These are phyloP conservation scores for Cystobasidiaceae sp. DNA, from an alignment of 1,284 basidiomycete genomes.

Conservation along the genomic window DNA sequence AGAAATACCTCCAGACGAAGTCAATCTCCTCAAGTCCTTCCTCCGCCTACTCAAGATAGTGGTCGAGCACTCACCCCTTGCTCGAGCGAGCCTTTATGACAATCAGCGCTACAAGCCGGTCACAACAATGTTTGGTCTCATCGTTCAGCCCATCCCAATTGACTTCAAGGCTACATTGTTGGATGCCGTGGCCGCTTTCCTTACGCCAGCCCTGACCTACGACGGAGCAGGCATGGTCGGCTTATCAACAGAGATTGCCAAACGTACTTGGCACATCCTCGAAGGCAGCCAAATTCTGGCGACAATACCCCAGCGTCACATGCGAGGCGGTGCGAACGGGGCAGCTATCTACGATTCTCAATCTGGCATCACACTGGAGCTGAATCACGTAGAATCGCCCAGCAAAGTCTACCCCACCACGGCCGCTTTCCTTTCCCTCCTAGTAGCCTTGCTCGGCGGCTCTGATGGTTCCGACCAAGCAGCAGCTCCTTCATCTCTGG, in stretches of 20 bases:
- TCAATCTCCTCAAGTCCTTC: conserved; percentile 72
- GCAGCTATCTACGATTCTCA: neutral
- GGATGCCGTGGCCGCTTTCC: conserved; percentile 74
- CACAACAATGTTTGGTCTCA: conserved; percentile 67
- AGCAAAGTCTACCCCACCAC: conserved; percentile 78
- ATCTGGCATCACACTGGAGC: conserved; percentile 51
- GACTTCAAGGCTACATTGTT: conserved; percentile 87
- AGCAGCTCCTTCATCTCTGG: conserved; percentile 3
- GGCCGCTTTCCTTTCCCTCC: conserved; percentile 76
- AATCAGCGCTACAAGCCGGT: conserved; percentile 67
- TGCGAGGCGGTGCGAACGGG: conserved; percentile 30
- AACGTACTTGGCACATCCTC: conserved; percentile 72
- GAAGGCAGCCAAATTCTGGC: conserved; percentile 67
- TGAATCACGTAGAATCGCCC: conserved; percentile 78
- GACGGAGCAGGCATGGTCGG: conserved; percentile 48
- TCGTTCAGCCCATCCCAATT: conserved; percentile 74
- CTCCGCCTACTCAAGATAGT: conserved; percentile 74
- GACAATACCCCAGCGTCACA: conserved; percentile 34
- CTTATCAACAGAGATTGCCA: conserved; percentile 70
- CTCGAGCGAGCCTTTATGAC: conserved; percentile 69
- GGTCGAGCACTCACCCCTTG: conserved; percentile 68
- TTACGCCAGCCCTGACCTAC: conserved; percentile 61
- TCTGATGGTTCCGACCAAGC: conserved; percentile 57
- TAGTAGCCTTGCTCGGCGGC: conserved; percentile 70
- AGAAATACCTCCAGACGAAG: conserved; percentile 64